Conservation (phyloP, 306 rosid genomes). For the Fagus crenata region DNA sequence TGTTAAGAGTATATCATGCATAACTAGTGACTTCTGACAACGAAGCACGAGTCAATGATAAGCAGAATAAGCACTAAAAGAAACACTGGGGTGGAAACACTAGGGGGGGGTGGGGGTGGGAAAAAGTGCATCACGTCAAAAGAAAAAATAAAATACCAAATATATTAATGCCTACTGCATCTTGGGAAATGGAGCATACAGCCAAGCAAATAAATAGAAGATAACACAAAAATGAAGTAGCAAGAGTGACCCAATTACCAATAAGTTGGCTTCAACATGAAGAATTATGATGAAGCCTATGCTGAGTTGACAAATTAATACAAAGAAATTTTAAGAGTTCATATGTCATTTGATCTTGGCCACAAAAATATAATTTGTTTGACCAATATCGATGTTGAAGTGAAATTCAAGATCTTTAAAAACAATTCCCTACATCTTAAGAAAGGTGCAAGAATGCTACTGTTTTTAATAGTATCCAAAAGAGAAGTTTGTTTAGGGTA, state of each 20-base stretch:
- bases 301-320: not conserved
- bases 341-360: not conserved
- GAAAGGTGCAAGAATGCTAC: conserved; percentile 18
- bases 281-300: no score
- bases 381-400: not conserved
- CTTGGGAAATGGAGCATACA: no score
- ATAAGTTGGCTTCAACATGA: not conserved
- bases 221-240: no score
- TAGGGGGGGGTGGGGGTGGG: no score
- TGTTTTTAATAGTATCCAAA: conserved; percentile 9
- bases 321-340: not conserved
- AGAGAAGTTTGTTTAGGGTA: not conserved
- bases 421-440: not conserved
- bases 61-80: not conserved
- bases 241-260: no score
- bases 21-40: conserved; percentile 8
- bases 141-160: no score
- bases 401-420: not conserved
- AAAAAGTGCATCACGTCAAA: no score
- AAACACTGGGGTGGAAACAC: no score
- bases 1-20: not conserved
- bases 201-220: no score
- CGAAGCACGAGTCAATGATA: not conserved
- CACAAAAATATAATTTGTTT: conserved; percentile 2
- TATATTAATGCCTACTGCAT: no score